Conservation (phyloP, 257 asterid genomes). For the Anisodus tanguticus region DNA sequence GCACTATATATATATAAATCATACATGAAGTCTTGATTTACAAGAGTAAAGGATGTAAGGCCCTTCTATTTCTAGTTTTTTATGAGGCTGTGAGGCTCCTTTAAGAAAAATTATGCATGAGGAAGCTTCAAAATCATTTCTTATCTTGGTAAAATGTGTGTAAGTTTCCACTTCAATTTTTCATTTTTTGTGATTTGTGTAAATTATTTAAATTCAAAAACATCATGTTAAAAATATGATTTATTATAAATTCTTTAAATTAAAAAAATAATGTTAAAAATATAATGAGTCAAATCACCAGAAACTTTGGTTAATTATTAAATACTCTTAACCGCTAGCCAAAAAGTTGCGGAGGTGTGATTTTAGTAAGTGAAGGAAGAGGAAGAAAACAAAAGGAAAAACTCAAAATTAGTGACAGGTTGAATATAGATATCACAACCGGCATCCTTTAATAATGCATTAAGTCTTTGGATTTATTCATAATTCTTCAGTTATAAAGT, state of each 20-base stretch:
- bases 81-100: not conserved
- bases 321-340: not conserved
- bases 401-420: not conserved
- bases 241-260: not conserved
- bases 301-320: not conserved
- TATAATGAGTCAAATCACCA: not conserved
- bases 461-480: not conserved
- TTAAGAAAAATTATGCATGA: too few species aligned
- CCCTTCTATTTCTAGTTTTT: not conserved
- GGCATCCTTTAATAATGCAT: too few species aligned
- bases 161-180: not conserved
- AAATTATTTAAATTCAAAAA: not conserved
- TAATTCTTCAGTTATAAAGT: not conserved
- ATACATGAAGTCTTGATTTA: too few species aligned
- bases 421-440: not conserved
- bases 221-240: not conserved
- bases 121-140: not conserved
- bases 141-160: not conserved
- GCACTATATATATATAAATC: too few species aligned
- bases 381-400: not conserved
- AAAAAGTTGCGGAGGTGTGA: not conserved
- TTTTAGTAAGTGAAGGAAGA: not conserved
- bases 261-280: not conserved
- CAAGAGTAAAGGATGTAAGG: not conserved
- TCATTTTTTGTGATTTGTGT: not conserved